phyloP scores from a whole-genome alignment of 768 basidiomycete genomes.

The Cyclocybe aegerita region DNA sequence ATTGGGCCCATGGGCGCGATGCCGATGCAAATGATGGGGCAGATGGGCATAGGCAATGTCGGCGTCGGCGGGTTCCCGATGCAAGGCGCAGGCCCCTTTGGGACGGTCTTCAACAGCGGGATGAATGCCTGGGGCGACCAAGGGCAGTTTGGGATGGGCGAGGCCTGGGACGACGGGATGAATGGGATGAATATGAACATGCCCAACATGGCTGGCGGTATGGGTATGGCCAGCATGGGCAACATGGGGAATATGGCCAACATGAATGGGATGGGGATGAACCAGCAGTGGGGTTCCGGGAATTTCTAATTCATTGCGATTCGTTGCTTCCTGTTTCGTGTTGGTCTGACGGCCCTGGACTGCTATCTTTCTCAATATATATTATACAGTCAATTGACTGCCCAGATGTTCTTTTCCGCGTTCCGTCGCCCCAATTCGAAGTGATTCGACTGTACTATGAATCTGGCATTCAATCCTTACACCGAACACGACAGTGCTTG shows the following conservation, averaged over 20 bases:
- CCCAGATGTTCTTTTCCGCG: no score
- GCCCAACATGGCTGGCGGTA: slow-evolving; percentile 12
- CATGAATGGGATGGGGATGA: slow-evolving; percentile 14
- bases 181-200: slow-evolving; percentile 22
- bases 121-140: slow-evolving; percentile 16
- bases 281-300: slow-evolving; percentile 20
- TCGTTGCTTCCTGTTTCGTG: neutral
- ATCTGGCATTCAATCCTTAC: no score
- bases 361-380: neutral
- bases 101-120: slow-evolving; percentile 1
- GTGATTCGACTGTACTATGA: no score
- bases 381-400: no score
- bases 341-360: neutral
- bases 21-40: slow-evolving; percentile 26
- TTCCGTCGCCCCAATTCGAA: no score
- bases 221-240: slow-evolving; percentile 23
- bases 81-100: neutral
- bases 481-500: no score
- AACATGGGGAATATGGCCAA: slow-evolving; percentile 8
- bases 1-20: slow-evolving; percentile 1
- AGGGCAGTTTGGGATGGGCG: slow-evolving; percentile 17
- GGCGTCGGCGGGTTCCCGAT: slow-evolving; percentile 7
- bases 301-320: slow-evolving; percentile 6
- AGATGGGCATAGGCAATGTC: slow-evolving; percentile 35
- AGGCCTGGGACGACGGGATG: slow-evolving; percentile 19